Evolutionary conservation across 1,284 basidiomycete genomes (phyloP).

Genomic region (Peniophora sp.): DNA sequence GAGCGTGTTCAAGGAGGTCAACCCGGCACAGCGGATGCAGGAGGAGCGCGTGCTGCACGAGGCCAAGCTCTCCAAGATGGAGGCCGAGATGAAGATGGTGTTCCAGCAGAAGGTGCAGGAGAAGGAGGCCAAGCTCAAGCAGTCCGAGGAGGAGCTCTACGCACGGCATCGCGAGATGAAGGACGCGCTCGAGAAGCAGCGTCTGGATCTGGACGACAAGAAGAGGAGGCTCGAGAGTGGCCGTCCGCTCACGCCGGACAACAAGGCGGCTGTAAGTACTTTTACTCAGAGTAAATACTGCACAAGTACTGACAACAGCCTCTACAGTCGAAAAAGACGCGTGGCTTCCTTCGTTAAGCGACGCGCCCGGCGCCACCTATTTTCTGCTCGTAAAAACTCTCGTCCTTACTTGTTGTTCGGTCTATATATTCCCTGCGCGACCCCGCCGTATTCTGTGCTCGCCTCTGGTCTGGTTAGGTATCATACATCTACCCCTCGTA

Average conservation of each 20-base stretch:
- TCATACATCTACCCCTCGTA: not conserved
- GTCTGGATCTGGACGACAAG: slow-evolving; percentile 94
- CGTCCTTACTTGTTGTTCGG: not conserved
- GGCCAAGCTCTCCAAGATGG: slow-evolving; percentile 97
- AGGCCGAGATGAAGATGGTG: slow-evolving; percentile 99
- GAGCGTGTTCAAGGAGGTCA: slow-evolving; percentile 96
- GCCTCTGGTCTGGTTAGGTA: slow-evolving; percentile 1
- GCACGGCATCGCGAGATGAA: slow-evolving; percentile 98
- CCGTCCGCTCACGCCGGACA: slow-evolving; percentile 79
- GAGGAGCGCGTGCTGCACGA: slow-evolving; percentile 92
- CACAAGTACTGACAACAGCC: slow-evolving; percentile 4
- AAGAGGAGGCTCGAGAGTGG: slow-evolving; percentile 94
- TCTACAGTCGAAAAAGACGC: slow-evolving; percentile 58
- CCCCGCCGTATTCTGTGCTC: slow-evolving; percentile 1
- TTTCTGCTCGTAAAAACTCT: slow-evolving; percentile 6
- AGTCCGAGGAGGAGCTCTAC: slow-evolving; percentile 96
- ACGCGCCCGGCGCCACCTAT: slow-evolving; percentile 10
- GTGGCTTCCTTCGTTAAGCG: slow-evolving; percentile 65
- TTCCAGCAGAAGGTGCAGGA: slow-evolving; percentile 99
- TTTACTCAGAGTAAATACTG: slow-evolving; percentile 3
- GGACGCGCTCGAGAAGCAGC: slow-evolving; percentile 96
- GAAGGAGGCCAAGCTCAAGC: slow-evolving; percentile 96
- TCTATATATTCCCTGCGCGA: slow-evolving; percentile 2
- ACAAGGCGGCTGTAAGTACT: slow-evolving; percentile 69
- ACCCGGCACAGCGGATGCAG: slow-evolving; percentile 90